A percentile compares a stretch with the other conserved stretches of the same genome.
These are phyloP conservation scores for Termitomyces eurrhizus DNA, from an alignment of 768 basidiomycete species.

Conservation along the genomic window DNA sequence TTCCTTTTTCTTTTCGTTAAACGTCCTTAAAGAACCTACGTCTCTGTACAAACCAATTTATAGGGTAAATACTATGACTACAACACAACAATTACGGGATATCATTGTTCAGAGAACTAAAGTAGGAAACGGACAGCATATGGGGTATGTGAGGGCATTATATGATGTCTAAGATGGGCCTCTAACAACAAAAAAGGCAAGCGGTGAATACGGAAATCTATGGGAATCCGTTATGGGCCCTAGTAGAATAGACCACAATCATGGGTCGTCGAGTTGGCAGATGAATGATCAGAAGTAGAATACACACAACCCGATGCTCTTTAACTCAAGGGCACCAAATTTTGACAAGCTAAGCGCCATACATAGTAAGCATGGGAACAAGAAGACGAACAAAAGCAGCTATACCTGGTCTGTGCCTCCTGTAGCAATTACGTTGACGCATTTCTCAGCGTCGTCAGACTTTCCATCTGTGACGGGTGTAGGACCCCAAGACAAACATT, in stretches of 20 bases:
- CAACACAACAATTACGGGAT: not conserved
- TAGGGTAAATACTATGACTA: not conserved
- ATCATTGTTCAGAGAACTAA: not conserved
- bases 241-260: not conserved
- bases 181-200: not conserved
- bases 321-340: constrained; percentile 8
- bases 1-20: constrained; percentile 23
- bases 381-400: not conserved
- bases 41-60: not conserved
- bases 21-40: not conserved
- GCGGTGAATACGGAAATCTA: not conserved
- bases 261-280: not conserved
- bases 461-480: constrained; percentile 7
- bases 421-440: constrained; percentile 20
- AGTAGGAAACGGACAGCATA: not conserved
- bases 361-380: not conserved
- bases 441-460: constrained; percentile 11
- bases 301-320: too few species aligned
- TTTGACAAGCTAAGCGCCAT: constrained; percentile 1
- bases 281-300: not conserved
- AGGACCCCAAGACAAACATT: constrained; percentile 14
- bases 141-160: constrained; percentile 1
- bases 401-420: constrained; percentile 15
- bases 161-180: constrained; percentile 5
- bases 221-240: not conserved